Evolutionary conservation across 257 asterid species (phyloP), one percentile per base, ranked within the genome.

Genomic region (Solanum gracilifrons): DNA sequence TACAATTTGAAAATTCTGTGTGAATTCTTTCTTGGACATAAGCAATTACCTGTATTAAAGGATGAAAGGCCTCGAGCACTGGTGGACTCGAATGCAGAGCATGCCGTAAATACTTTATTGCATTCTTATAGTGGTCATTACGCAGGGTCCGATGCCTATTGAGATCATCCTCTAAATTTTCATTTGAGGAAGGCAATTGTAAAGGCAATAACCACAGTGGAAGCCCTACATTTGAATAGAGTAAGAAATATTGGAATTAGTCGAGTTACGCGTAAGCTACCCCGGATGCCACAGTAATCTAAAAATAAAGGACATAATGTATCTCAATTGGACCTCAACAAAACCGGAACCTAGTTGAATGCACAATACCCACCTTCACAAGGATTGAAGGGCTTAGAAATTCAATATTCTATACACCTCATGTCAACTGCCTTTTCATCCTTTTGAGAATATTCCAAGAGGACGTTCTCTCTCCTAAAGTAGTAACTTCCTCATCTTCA

Each of bases 141-240:
- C 87, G 91, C 91, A 93, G 92, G 41, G 90, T 87, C 73, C 91
- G 89, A 90, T 93, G 98, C 87, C 51, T 87, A 72, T 39, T 62
- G 80, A 92, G 25, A 74, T 89, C 87, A 86, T 93, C 93, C 90
- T 95, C 98, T 90, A 90, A 87, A 84, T 88, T 88, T 36, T 94
- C 96, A 92, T 89, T 87, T 88, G 93, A 91, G 87, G 43, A 58
- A 55, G 96, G 95, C 86, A 95, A 87, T 77, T 93, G 92, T 88
- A 95, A 82, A 91, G 99, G 98, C 93, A 97, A 89, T 46, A 95
- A 84, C 98, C 98, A 95, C 80, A 94, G 90, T 29, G 98, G 98
- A 73, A 95, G 91, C 88, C 97, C 98, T 96, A 86, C 31, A 86
- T 27, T 29, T 86, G 69, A 23, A 86, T 31, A 82, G 69, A 82